Base-by-base conservation (phyloP, 2,329 filamentous ascomycete genomes). In the Stemphylium vesicarium region DNA sequence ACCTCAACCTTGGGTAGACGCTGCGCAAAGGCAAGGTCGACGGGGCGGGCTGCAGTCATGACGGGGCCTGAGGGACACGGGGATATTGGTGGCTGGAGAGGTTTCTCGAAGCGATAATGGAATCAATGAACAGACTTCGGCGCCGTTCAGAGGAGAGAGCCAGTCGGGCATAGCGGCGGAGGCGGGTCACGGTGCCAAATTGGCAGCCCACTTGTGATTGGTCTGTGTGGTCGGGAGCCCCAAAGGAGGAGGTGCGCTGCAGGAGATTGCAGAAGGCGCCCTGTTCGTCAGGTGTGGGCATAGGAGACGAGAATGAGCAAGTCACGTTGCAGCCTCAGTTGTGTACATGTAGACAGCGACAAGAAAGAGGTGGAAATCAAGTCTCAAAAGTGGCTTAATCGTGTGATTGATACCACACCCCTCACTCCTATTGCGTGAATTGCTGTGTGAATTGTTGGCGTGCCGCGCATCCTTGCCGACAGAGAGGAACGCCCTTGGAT, bases 1-100 rank as follows among this genome's bases (percentile, higher is more conserved):
- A 75, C 72, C 72, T 80, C 78, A 43, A 77, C 71, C 62, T 80
- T 80, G n/a, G 78, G 78, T 42, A 80, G 66, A 2, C 65, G 52
- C 58, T 54, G 63, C 37, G 72, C 62, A 54, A 78, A 79, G 36
- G 47, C 59, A 35, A 32, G 10, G 50, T 70, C 64, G 50, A 68
- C 63, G 43, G 62, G 48, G 11, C 24, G 38, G 20, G 39, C 39
- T 22, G 58, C 50, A 47, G 65, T 20, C 62, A 66, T 67, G 52
- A 22, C 40, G 37, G 49, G 26, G 31, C 40, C 22, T 18, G 20
- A 9, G 49, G 52, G 4, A 35, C 42, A 44, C 44, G 11, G 35
- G 20, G 31, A 46, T 60, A 63, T 63, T 62, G 64, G 62, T 64
- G 68, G 65, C 55, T 37, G 45, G 47, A 44, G 53, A 58, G 35